Conservation (phyloP, 1,284 basidiomycete species). For the Naganishia cerealis region DNA sequence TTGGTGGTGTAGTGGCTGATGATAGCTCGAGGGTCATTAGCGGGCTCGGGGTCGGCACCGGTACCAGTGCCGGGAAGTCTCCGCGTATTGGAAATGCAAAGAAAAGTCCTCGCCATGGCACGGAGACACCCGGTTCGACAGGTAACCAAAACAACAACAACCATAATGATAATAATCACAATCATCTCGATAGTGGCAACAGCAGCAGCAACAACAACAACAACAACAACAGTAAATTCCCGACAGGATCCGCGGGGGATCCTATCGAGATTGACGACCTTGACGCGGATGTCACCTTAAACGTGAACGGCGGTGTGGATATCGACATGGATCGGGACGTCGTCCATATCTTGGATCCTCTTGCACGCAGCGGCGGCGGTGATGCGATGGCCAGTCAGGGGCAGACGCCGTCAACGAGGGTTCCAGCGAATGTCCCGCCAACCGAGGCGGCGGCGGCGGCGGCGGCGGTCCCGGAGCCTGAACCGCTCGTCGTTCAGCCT, state of each 20-base stretch:
- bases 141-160: not conserved
- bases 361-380: not conserved
- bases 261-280: conserved; percentile 25
- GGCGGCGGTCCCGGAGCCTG: not conserved
- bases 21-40: not conserved
- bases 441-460: not conserved
- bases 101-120: not conserved
- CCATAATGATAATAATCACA: not conserved
- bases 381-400: not conserved
- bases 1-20: not conserved
- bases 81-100: conserved; percentile 5
- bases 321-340: conserved; percentile 14
- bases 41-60: not conserved
- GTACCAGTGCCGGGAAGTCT: not conserved
- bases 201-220: conserved; percentile 6
- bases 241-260: conserved; percentile 22
- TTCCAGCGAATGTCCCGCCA: too few species aligned
- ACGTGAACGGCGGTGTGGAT: not conserved
- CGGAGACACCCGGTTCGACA: not conserved
- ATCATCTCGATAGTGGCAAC: not conserved
- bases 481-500: not conserved
- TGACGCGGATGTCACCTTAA: not conserved
- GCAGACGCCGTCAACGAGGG: not conserved
- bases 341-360: conserved; percentile 1
- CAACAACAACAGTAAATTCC: conserved; percentile 13